Evolutionary conservation across 805 yeast species (phyloP).

Genomic region (Candida ascalaphidarum): DNA sequence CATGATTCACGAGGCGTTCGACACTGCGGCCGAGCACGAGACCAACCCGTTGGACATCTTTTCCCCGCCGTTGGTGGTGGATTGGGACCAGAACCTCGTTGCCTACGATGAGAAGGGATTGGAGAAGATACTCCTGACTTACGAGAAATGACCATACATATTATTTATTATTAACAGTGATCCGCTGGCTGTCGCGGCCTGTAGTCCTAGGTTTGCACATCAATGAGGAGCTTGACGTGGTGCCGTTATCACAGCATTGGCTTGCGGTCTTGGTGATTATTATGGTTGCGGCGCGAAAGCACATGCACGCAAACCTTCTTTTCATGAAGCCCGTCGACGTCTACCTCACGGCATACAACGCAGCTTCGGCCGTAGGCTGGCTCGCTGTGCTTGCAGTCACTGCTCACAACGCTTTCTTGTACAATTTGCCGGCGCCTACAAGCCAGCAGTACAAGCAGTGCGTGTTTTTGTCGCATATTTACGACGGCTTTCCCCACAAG

Average conservation of each 20-base stretch:
- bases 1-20: conserved; percentile 29
- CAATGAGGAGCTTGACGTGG: no score
- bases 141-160: no score
- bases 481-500: conserved; percentile 18
- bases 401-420: conserved; percentile 4
- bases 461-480: conserved; percentile 3
- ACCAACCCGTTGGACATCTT: conserved; percentile 26
- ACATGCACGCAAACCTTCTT: no score
- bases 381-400: conserved; percentile 6
- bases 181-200: no score
- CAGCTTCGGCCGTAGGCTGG: conserved; percentile 11
- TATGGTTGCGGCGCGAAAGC: no score
- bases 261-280: no score
- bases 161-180: no score
- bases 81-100: conserved; percentile 36
- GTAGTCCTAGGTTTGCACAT: no score
- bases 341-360: conserved; percentile 11
- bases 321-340: no score
- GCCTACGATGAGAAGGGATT: conserved; percentile 29
- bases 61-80: conserved; percentile 33
- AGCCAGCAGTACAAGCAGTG: background rate
- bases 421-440: conserved; percentile 1
- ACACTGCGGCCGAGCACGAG: conserved; percentile 12
- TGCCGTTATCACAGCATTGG: no score
- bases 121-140: conserved; percentile 20